Evolutionary conservation across 1,139 yeast species (phyloP), one percentile per base, ranked within the genome.

Genomic region (Blastobotrys malaysiensis): DNA sequence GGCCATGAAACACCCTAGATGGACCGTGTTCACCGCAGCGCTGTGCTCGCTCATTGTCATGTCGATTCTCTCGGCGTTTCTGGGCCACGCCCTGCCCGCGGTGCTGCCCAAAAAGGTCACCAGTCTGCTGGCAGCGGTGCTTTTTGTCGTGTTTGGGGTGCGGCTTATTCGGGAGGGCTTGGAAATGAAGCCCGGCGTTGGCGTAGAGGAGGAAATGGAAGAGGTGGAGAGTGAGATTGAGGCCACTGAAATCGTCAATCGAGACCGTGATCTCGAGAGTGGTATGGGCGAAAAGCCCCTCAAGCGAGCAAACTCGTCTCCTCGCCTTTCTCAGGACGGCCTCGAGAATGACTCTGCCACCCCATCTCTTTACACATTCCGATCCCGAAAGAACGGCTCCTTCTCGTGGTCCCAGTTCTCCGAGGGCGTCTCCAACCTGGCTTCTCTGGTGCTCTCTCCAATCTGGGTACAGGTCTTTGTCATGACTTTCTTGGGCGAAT

Each of bases 401-500:
- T 53, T 61, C 43, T 31, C 55, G 44, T 54, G 61, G 55, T 60
- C 60, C 18, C 63, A 62, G 47, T 48, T 67, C 43, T 13, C 56
- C 21, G 69, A 69, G 44, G 76, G 77, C 9, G 56, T 84, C 43
- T 70, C 73, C 47, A 78, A 82, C 61, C 75, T 86, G 58, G 82
- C 84, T 2, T 72, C 82, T 2, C 80, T 84, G 57, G 73, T 90
- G 14, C 75, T 93, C 52, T 86, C 96, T 5, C 99, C 99, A 1
- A 75, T 84, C 14, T 93, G 96, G 91, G 86, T 91, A 62, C 97
- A 93, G 73, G 95, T 93, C 4, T 93, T 93, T 69, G 83, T 85
- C 53, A 91, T 95, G 98, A 89, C 97, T 1, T 95, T 95, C 69
- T 76, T 93, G 55, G 99, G 97, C 56, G 99, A 93, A 74, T 90